Evolutionary conservation across 2,329 filamentous ascomycete genomes (phyloP).

Genomic region (Cytospora paraplurivora): DNA sequence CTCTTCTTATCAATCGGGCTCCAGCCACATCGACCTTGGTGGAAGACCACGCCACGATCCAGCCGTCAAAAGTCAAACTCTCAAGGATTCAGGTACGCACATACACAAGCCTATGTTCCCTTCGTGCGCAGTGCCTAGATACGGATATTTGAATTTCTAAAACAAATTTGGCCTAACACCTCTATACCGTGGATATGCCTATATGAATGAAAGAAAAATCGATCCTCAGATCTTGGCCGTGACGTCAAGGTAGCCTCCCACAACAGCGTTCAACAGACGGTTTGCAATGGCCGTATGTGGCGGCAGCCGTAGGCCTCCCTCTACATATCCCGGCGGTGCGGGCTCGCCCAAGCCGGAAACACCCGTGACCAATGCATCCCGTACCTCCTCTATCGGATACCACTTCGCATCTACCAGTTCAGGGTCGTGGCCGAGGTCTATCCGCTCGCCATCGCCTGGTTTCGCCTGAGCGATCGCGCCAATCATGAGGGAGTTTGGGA

Average conservation of each 20-base stretch:
- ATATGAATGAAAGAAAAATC: no score
- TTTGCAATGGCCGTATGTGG: conserved; percentile 90
- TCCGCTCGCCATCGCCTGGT: conserved; percentile 72
- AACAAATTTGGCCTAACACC: no score
- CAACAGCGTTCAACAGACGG: conserved; percentile 78
- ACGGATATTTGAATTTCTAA: no score
- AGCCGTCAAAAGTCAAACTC: neutral
- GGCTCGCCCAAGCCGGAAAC: conserved; percentile 68
- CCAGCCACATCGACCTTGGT: neutral
- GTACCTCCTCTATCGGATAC: conserved; percentile 80
- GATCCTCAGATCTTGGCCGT: conserved; percentile 51
- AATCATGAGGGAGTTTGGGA: conserved; percentile 83
- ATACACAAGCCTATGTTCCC: no score
- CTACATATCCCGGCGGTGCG: conserved; percentile 67
- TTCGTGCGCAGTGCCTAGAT: no score
- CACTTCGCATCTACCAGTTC: conserved; percentile 90
- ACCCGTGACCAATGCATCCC: conserved; percentile 69
- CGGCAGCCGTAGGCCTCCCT: conserved; percentile 78
- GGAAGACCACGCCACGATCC: neutral
- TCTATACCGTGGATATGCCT: no score
- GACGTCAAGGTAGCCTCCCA: conserved; percentile 68
- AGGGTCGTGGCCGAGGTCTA: conserved; percentile 83
- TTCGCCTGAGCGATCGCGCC: conserved; percentile 84
- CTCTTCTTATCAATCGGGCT: conserved; percentile 3
- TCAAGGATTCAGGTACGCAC: no score